phyloP scores from a whole-genome alignment of 805 yeast species.

The Lachancea dasiensis region DNA sequence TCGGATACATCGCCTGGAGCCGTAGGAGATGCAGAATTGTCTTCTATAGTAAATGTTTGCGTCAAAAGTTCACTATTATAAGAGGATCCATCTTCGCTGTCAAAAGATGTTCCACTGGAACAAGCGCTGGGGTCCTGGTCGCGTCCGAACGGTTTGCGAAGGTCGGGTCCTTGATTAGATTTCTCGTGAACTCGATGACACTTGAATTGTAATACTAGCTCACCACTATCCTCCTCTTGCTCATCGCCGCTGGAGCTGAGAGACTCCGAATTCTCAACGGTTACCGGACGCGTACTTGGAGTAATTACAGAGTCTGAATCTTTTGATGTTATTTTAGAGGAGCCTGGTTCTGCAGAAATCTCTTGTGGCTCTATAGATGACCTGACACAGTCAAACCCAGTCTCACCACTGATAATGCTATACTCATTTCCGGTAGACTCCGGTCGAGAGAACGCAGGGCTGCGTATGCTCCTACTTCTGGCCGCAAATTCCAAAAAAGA shows the following conservation, averaged over 20 bases:
- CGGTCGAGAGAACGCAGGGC: background rate
- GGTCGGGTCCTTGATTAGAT: background rate
- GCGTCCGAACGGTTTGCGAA: background rate
- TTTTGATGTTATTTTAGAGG: constrained; percentile 3
- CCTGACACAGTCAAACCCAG: constrained; percentile 3
- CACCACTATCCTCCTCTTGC: no score
- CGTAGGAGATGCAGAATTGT: constrained; percentile 2
- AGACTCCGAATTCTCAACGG: constrained; percentile 2
- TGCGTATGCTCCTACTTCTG: background rate
- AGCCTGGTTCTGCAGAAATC: background rate
- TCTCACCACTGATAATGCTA: constrained; percentile 11
- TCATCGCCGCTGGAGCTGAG: constrained; percentile 7
- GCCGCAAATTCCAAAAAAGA: constrained; percentile 20
- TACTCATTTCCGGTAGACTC: constrained; percentile 4
- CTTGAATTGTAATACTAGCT: constrained; percentile 23
- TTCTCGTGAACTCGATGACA: constrained; percentile 6
- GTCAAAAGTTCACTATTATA: constrained; percentile 10
- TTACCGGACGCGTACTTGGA: background rate
- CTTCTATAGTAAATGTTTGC: constrained; percentile 12
- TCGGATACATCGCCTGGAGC: constrained; percentile 11
- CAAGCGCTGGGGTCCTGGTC: constrained; percentile 2
- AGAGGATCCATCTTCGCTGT: constrained; percentile 10
- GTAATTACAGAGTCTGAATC: background rate
- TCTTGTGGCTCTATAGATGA: background rate
- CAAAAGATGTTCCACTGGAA: constrained; percentile 6